Evolutionary conservation across 2,329 filamentous ascomycete genomes (phyloP).

Genomic region (Phyllosticta paracitricarpa): DNA sequence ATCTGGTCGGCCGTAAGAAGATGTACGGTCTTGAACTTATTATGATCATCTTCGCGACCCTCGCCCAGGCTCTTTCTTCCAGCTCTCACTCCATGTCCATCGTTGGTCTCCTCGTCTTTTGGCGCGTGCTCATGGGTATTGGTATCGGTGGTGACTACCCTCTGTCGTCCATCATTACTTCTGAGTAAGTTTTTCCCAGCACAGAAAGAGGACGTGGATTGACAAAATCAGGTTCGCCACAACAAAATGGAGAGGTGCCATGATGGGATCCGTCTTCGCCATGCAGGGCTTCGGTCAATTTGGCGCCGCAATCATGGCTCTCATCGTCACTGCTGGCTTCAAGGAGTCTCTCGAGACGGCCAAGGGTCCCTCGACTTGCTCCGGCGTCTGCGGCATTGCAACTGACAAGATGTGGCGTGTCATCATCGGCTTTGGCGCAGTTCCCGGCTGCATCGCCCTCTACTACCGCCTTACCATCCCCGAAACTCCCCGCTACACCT

Average conservation of each 20-base stretch:
- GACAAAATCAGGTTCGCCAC: slow-evolving; percentile 50
- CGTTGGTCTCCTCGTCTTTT: slow-evolving; percentile 31
- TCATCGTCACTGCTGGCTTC: slow-evolving; percentile 66
- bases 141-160: slow-evolving; percentile 64
- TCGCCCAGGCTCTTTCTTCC: slow-evolving; percentile 28
- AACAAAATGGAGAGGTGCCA: slow-evolving; percentile 74
- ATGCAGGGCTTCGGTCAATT: slow-evolving; percentile 83
- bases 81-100: slow-evolving; percentile 25
- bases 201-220: not conserved
- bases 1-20: slow-evolving; percentile 65
- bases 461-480: slow-evolving; percentile 84
- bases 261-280: slow-evolving; percentile 79
- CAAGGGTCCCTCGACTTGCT: slow-evolving; percentile 46
- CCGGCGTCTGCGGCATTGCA: slow-evolving; percentile 53
- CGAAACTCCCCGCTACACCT: slow-evolving; percentile 80
- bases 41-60: slow-evolving; percentile 30
- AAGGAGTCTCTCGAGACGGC: slow-evolving; percentile 50
- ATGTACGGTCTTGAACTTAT: slow-evolving; percentile 59
- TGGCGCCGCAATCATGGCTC: slow-evolving; percentile 61
- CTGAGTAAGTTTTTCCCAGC: slow-evolving; percentile 42
- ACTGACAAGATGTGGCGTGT: slow-evolving; percentile 85
- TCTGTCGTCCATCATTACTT: slow-evolving; percentile 72
- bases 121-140: slow-evolving; percentile 31
- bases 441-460: slow-evolving; percentile 70
- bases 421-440: slow-evolving; percentile 70